Conservation (phyloP, 2,329 filamentous ascomycete species). For the Exophiala sideris region DNA sequence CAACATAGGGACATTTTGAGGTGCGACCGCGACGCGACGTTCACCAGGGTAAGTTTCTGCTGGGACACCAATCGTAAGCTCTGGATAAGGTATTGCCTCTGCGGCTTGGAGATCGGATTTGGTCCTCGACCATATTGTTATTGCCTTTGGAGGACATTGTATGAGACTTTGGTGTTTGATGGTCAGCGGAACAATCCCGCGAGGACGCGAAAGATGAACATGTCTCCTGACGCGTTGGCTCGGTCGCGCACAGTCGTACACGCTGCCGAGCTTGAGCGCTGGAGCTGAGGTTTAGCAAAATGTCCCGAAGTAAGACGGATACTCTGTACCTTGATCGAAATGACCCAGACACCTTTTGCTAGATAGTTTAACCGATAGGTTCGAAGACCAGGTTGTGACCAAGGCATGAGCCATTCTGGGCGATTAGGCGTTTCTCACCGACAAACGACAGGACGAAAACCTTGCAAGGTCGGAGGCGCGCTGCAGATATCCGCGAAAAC, state of each 20-base stretch:
- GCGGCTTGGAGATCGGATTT: slow-evolving; percentile 16
- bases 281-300: slow-evolving; percentile 6
- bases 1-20: slow-evolving; percentile 74
- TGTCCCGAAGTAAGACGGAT: background rate
- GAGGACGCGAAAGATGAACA: slow-evolving; percentile 9
- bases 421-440: slow-evolving; percentile 11
- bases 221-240: slow-evolving; percentile 7
- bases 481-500: slow-evolving; percentile 22
- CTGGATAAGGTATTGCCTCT: slow-evolving; percentile 57
- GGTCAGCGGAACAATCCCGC: slow-evolving; percentile 15
- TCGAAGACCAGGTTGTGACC: slow-evolving; percentile 8
- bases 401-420: slow-evolving; percentile 18
- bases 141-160: slow-evolving; percentile 9
- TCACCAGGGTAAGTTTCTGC: slow-evolving; percentile 75
- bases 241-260: slow-evolving; percentile 13
- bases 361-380: slow-evolving; percentile 23
- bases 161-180: slow-evolving; percentile 11
- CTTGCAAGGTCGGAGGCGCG: slow-evolving; percentile 19
- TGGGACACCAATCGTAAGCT: slow-evolving; percentile 74
- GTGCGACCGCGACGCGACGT: slow-evolving; percentile 78
- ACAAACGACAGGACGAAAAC: slow-evolving; percentile 12
- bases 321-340: slow-evolving; percentile 11
- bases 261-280: slow-evolving; percentile 9
- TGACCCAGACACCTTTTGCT: slow-evolving; percentile 14
- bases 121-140: slow-evolving; percentile 17